Conservation (phyloP, 495 filamentous ascomycete species). For the Neurospora discreta region DNA sequence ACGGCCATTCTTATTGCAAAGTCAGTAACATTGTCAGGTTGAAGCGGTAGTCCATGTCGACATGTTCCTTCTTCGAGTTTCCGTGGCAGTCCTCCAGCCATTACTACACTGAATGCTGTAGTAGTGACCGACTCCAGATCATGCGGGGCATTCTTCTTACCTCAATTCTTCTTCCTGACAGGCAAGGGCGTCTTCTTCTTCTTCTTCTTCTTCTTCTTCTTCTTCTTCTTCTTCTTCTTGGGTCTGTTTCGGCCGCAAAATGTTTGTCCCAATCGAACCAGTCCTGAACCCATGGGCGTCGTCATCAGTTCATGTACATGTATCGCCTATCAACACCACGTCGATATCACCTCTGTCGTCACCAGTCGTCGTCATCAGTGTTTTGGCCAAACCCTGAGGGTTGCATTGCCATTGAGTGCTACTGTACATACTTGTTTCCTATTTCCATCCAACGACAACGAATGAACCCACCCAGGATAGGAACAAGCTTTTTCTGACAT, state of each 20-base stretch:
- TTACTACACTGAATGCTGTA: no score
- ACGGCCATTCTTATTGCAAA: not conserved
- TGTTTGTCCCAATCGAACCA: not conserved
- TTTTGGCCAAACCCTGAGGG: no score
- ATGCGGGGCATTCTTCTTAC: no score
- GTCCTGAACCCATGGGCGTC: not conserved
- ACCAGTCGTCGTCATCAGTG: not conserved
- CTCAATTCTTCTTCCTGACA: not conserved
- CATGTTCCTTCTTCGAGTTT: not conserved
- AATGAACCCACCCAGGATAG: not conserved
- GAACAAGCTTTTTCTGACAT: not conserved
- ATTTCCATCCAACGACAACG: not conserved
- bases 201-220: no score
- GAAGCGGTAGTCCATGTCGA: not conserved
- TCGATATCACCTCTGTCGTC: not conserved
- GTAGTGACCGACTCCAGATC: no score
- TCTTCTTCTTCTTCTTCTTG: no score
- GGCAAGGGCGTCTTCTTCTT: no score
- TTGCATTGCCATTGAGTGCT: not conserved
- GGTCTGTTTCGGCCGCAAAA: not conserved
- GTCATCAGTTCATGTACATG: not conserved
- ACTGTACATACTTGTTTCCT: not conserved
- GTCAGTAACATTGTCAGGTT: not conserved
- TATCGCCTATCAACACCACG: not conserved
- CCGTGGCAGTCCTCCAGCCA: no score